Evolutionary conservation across 345 rosid species (phyloP).

Genomic region (Erucastrum elatum): DNA sequence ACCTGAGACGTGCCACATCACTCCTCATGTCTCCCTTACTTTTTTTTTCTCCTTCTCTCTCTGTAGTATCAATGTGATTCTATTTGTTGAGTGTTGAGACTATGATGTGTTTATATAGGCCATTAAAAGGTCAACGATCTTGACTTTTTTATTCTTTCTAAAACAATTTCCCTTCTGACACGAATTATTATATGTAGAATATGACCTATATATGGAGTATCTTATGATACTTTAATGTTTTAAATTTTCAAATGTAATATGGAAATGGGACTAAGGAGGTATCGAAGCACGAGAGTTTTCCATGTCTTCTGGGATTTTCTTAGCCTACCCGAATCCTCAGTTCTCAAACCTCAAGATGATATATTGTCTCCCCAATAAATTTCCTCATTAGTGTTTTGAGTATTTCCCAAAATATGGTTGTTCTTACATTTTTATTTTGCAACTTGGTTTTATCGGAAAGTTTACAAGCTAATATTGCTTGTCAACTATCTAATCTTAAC

Average conservation of each 20-base stretch:
- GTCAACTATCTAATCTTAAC: conserved; percentile 8
- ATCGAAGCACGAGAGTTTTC: conserved; percentile 65
- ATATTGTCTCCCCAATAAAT: conserved; percentile 35
- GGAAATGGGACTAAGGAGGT: conserved; percentile 27
- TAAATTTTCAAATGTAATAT: background rate
- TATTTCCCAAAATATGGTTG: conserved; percentile 30
- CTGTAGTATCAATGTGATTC: background rate
- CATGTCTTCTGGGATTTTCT: conserved; percentile 78
- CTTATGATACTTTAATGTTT: conserved; percentile 2
- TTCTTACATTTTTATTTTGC: conserved; percentile 20
- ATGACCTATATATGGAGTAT: conserved; percentile 18
- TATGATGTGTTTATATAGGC: conserved; percentile 37
- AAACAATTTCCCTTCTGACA: conserved; percentile 33
- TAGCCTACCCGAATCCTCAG: conserved; percentile 43
- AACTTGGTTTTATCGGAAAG: conserved; percentile 22
- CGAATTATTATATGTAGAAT: conserved; percentile 18
- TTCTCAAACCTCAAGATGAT: conserved; percentile 40
- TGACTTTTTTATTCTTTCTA: conserved; percentile 23
- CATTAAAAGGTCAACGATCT: conserved; percentile 51
- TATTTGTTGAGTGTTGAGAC: conserved; percentile 18
- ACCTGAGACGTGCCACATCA: conserved; percentile 52
- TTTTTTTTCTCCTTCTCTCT: background rate
- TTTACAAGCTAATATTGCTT: conserved; percentile 6
- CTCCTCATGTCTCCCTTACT: conserved; percentile 43
- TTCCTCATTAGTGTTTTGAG: conserved; percentile 37